Evolutionary conservation across 495 filamentous ascomycete species (phyloP).

Genomic region (Daldinia concentrica): DNA sequence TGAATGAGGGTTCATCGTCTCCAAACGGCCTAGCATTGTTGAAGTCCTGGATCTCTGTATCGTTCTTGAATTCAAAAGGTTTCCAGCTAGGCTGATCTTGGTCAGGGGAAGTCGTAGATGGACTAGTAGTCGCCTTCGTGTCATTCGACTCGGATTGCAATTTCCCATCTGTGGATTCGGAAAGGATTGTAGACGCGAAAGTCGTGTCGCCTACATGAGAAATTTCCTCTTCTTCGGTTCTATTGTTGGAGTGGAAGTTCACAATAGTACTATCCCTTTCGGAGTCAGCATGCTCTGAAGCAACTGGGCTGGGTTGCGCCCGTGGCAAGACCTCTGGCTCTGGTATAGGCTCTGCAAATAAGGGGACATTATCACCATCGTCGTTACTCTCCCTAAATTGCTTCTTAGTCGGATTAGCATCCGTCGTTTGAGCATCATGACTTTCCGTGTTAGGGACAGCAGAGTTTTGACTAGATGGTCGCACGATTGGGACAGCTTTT

Average conservation of each 20-base stretch:
- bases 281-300: conserved; percentile 40
- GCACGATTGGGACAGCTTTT: conserved; percentile 84
- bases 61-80: conserved; percentile 56
- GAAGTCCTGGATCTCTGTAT: conserved; percentile 51
- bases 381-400: conserved; percentile 64
- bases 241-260: conserved; percentile 43
- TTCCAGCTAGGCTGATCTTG: conserved; percentile 52
- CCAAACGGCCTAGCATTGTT: conserved; percentile 54
- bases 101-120: conserved; percentile 53
- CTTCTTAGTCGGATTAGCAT: conserved; percentile 75
- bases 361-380: conserved; percentile 72
- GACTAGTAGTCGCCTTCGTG: conserved; percentile 59
- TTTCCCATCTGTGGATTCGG: conserved; percentile 59
- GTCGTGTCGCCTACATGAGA: conserved; percentile 51
- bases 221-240: conserved; percentile 59
- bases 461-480: conserved; percentile 63
- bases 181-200: conserved; percentile 56
- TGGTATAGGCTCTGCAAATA: conserved; percentile 69
- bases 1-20: conserved; percentile 46
- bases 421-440: conserved; percentile 61
- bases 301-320: conserved; percentile 43
- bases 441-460: conserved; percentile 51
- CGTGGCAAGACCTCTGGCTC: conserved; percentile 58
- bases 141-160: conserved; percentile 56
- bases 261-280: conserved; percentile 38